Evolutionary conservation across 371 early-diverging fungal genomes (phyloP).

Genomic region (Syncephalastrum monosporum): DNA sequence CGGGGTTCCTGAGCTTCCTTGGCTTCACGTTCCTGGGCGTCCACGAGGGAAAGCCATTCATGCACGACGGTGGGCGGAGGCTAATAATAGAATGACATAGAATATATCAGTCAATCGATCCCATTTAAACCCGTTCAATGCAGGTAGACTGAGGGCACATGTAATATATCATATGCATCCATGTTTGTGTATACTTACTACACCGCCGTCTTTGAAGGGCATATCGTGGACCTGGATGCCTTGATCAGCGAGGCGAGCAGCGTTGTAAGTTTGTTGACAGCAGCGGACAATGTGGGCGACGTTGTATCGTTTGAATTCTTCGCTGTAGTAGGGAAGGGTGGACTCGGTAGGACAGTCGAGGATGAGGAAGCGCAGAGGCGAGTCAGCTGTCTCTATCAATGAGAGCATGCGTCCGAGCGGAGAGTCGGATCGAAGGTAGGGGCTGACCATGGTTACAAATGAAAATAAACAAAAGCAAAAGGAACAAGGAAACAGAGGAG

Average conservation of each 20-base stretch:
- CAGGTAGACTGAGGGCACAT: background rate
- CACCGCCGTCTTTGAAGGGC: constrained; percentile 82
- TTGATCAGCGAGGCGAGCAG: constrained; percentile 47
- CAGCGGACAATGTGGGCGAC: constrained; percentile 87
- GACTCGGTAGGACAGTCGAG: constrained; percentile 86
- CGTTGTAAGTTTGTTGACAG: constrained; percentile 86
- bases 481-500: background rate
- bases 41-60: constrained; percentile 72
- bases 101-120: background rate
- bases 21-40: constrained; percentile 37
- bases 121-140: background rate
- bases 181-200: constrained; percentile 27
- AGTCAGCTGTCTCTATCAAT: constrained; percentile 51
- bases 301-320: constrained; percentile 68
- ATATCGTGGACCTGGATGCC: constrained; percentile 78
- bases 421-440: constrained; percentile 29
- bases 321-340: constrained; percentile 72
- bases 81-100: constrained; percentile 9
- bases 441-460: constrained; percentile 24
- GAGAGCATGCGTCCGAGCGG: constrained; percentile 59
- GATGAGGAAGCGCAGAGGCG: constrained; percentile 75
- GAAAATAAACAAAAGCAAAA: background rate
- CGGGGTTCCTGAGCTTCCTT: constrained; percentile 32
- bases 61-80: constrained; percentile 70
- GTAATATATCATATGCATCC: background rate